Base-by-base conservation (phyloP, 1,139 yeast genomes). In the Candida sp. region DNA sequence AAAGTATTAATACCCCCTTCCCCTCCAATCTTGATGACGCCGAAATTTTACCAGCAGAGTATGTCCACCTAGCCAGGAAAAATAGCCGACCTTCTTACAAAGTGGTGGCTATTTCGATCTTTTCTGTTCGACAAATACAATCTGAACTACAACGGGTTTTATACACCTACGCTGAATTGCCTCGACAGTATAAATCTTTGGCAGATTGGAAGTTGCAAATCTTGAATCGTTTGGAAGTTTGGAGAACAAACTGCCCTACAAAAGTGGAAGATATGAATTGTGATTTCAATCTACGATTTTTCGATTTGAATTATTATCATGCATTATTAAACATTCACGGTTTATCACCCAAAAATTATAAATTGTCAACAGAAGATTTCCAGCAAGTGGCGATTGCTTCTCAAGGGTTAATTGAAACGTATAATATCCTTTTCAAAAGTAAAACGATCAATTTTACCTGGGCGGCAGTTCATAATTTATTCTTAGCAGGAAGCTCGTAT, bases 391-490 rank as follows among this genome's bases (percentile, higher is more conserved):
- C 79, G 15, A 80, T 77, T 25, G 79, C 91, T 1, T 79, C 95
- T 1, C 78, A 77, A 51, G 83, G 82, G 38, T 76, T 88, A 35
- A 83, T 89, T 43, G 68, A 73, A 38, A 76, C 82, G 36, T 90
- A 87, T 59, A 68, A 76, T 39, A 78, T 75, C 41, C 66, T 89
- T 36, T 78, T 78, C 50, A 63, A 68, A 21, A 73, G 73, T 30
- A 79, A 79, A 52, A 72, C 79, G 39, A 75, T 89, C 48, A 89
- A 89, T 60, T 90, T 87, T 63, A 88, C 97, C 0, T 90, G 97
- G 97, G 93, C 91, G 1, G 95, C 95, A 0, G 93, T 89, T 1
- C 95, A 89, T 60, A 89, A 88, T 60, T 67, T 88, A 44, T 88
- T 88, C 58, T 84, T 87, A 85, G 93, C 96, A 0, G 96, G 96